Evolutionary conservation across 139 green algal genomes (phyloP), one percentile per base, ranked within the genome.

Genomic region (Astrephomene gubernaculifera): DNA sequence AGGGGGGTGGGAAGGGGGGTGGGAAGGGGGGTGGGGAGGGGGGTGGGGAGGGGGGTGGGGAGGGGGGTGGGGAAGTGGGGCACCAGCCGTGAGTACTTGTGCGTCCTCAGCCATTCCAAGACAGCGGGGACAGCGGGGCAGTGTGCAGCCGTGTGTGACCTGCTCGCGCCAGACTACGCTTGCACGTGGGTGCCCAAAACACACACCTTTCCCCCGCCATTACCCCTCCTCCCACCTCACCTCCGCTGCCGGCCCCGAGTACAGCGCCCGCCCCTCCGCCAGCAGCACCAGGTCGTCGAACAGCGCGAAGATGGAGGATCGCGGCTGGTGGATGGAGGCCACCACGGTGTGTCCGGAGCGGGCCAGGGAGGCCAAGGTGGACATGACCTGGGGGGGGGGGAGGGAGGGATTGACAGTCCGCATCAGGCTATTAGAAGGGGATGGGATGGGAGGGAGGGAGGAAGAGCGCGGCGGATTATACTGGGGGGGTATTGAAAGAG

Each of bases 221-320:
- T n/a, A n/a, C n/a, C n/a, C n/a, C n/a, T n/a, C n/a, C n/a, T n/a
- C n/a, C n/a, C n/a, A n/a, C n/a, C 88, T 1, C 73, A 82, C 73
- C 29, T 90, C 45, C 2, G 71, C 60, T 1, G 92, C 87, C 0
- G 88, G 83, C 10, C 94, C 95, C 4, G 49, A 69, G 75, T 97
- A 97, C 45, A 96, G 85, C 36, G 92, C 61, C 44, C 71, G 64
- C 5, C 92, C 92, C 68, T 90, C 79, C 7, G 88, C 89, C 61
- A 99, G 81, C 44, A 99, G 93, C 45, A 98, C 80, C 65, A 98
- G 87, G 90, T 98, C 96, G 71, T 99, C 96, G 85, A 99, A 97
- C 82, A 98, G 89, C 45, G 81, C 86, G 68, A 97, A 99, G 72
- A 99, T 96, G 85, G 86, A 94, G 90, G 67, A 91, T 83, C 96